Evolutionary conservation across 169 alveolate genomes (phyloP).

Genomic region (Plasmodium malariae): DNA sequence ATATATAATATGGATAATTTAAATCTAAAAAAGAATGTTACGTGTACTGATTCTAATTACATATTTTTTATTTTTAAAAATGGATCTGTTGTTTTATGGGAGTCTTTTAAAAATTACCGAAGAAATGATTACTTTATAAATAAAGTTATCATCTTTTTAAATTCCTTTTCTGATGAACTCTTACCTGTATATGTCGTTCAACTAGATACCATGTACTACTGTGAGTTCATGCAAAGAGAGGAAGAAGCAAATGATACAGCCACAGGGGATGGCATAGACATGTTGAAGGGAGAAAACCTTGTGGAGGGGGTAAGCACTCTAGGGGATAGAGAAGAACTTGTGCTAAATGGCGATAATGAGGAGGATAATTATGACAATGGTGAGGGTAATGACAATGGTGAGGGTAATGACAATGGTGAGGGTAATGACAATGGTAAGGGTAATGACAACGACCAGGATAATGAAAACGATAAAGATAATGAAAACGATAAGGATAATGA

Average conservation of each 20-base stretch:
- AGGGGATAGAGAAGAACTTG: background rate
- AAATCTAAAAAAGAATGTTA: constrained; percentile 24
- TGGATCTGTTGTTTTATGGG: constrained; percentile 82
- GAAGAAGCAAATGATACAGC: background rate
- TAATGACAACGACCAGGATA: background rate
- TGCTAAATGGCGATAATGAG: background rate
- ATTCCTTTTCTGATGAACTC: constrained; percentile 71
- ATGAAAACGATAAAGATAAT: background rate
- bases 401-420: background rate
- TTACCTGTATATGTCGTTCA: constrained; percentile 72
- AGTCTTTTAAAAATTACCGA: constrained; percentile 55
- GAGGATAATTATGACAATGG: background rate
- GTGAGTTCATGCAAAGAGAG: too few species aligned
- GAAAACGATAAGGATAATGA: background rate
- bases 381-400: background rate
- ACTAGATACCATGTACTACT: constrained; percentile 51
- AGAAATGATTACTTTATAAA: constrained; percentile 74
- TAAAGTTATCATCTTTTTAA: constrained; percentile 69
- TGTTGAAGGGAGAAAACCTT: too few species aligned
- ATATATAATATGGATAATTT: constrained; percentile 25
- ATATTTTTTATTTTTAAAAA: constrained; percentile 76
- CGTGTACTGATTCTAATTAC: constrained; percentile 16
- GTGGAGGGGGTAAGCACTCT: background rate
- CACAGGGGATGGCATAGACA: background rate
- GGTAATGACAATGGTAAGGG: background rate